These are phyloP conservation scores for Anthoceros angustus DNA, from an alignment of 225 moss, liverwort and hornwort species.

Conservation along the genomic window DNA sequence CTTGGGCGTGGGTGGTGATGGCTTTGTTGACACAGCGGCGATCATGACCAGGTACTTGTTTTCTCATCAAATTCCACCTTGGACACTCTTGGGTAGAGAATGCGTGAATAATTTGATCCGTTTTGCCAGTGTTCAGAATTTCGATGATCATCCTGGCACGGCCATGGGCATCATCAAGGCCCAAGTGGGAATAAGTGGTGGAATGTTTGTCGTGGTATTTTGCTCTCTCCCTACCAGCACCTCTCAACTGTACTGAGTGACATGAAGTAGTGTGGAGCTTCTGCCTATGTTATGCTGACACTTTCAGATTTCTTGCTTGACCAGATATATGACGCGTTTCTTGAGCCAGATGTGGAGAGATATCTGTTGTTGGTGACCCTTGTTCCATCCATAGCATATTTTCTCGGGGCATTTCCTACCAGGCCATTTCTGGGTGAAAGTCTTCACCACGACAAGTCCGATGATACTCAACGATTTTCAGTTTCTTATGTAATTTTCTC, in stretches of 20 bases:
- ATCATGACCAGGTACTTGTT: constrained; percentile 33
- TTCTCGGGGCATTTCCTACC: constrained; percentile 26
- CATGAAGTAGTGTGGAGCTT: not conserved
- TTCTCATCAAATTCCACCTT: not conserved
- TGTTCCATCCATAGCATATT: constrained; percentile 30
- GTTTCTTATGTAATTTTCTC: constrained; percentile 25
- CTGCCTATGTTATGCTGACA: not conserved
- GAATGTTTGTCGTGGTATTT: constrained; percentile 45
- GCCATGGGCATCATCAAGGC: constrained; percentile 45
- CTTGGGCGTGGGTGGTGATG: constrained; percentile 43
- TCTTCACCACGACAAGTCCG: constrained; percentile 29
- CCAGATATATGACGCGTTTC: constrained; percentile 42
- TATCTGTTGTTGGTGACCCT: constrained; percentile 30
- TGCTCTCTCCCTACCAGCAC: not conserved
- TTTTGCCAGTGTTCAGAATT: constrained; percentile 38
- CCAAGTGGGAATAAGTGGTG: constrained; percentile 52
- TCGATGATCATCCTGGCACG: constrained; percentile 38
- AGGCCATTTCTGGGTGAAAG: constrained; percentile 28
- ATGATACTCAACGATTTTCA: constrained; percentile 36
- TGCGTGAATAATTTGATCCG: not conserved
- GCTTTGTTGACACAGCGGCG: constrained; percentile 47
- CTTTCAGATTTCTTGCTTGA: not conserved
- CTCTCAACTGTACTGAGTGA: not conserved
- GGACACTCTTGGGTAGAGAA: not conserved
- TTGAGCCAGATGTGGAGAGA: constrained; percentile 34